Conservation (phyloP, 164 flowering plant species). For the Vitis rupestris region DNA sequence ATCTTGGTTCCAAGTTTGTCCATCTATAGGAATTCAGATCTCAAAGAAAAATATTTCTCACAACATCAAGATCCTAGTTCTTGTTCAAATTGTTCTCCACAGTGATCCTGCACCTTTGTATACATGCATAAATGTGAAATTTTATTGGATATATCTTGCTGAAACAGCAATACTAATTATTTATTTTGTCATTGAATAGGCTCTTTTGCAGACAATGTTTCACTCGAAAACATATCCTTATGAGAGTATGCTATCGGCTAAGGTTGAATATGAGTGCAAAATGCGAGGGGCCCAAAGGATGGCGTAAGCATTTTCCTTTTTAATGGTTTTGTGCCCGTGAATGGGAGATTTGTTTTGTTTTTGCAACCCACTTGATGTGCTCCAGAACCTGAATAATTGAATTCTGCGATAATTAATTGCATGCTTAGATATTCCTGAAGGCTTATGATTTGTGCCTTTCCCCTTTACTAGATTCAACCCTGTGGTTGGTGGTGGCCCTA, state of each 20-base stretch:
- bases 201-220: constrained; percentile 85
- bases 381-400: neutral
- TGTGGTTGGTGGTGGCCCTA: constrained; percentile 95
- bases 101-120: neutral
- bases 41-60: too few relatives aligned
- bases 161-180: neutral
- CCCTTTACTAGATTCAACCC: constrained; percentile 74
- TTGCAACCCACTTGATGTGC: neutral
- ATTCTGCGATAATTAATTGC: neutral
- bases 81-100: neutral
- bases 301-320: constrained; percentile 65
- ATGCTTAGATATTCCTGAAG: neutral
- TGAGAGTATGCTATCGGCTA: constrained; percentile 77
- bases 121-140: neutral
- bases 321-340: neutral
- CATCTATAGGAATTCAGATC: too few relatives aligned
- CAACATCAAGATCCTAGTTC: too few relatives aligned
- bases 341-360: neutral
- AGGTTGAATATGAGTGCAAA: constrained; percentile 90
- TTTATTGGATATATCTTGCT: neutral
- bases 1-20: neutral
- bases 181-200: constrained; percentile 39
- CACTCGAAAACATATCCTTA: constrained; percentile 66
- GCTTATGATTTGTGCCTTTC: constrained; percentile 8
- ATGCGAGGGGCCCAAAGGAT: constrained; percentile 94